Evolutionary conservation across 495 filamentous ascomycete species (phyloP).

Genomic region (Elasticomyces elasticus): DNA sequence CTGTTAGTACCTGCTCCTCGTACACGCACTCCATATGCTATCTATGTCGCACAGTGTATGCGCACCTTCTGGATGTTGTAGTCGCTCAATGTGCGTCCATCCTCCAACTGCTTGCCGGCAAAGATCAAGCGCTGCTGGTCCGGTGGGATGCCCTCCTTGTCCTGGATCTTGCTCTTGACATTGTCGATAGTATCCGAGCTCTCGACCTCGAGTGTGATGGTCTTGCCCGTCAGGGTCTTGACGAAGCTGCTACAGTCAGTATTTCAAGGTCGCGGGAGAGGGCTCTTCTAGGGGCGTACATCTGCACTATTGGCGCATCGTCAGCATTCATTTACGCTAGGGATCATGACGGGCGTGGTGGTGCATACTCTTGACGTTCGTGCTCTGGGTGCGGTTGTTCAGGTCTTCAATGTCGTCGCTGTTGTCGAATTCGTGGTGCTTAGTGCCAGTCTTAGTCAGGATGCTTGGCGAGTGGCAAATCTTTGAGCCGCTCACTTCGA

Average conservation of each 20-base stretch:
- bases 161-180: slow-evolving; percentile 57
- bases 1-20: background rate
- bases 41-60: slow-evolving; percentile 6
- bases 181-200: slow-evolving; percentile 90
- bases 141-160: slow-evolving; percentile 99
- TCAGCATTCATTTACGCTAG: background rate
- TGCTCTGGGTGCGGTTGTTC: background rate
- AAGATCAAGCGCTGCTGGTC: slow-evolving; percentile 99
- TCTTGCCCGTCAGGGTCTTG: slow-evolving; percentile 60
- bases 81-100: slow-evolving; percentile 94
- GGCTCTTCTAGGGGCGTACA: slow-evolving; percentile 1
- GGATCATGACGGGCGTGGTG: background rate
- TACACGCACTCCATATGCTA: background rate
- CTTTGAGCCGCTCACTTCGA: background rate
- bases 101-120: slow-evolving; percentile 98
- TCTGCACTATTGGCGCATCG: slow-evolving; percentile 6
- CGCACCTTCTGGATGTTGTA: slow-evolving; percentile 99
- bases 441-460: background rate
- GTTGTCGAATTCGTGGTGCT: background rate
- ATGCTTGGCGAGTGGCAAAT: background rate
- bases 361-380: slow-evolving; percentile 7
- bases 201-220: slow-evolving; percentile 84
- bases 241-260: slow-evolving; percentile 28
- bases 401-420: background rate
- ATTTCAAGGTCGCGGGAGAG: background rate